phyloP scores from a whole-genome alignment of 2,329 filamentous ascomycete species.

The Xylariaceae sp. region DNA sequence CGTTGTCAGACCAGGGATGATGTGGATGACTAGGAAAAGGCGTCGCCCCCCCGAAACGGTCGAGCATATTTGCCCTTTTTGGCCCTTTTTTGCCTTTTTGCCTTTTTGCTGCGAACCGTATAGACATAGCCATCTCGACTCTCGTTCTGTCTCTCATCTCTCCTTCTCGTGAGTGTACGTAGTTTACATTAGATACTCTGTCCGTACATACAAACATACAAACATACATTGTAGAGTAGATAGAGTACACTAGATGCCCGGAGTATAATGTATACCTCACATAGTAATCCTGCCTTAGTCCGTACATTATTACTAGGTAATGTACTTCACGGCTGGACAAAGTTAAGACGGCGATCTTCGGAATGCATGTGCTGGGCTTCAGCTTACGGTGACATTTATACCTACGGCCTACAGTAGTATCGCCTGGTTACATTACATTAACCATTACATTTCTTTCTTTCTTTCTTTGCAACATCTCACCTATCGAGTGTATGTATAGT shows the following conservation, averaged over 20 bases:
- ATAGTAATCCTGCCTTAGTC: not conserved
- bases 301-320: not conserved
- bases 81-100: not conserved
- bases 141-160: no score
- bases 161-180: no score
- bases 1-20: slow-evolving; percentile 12
- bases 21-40: slow-evolving; percentile 11
- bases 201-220: no score
- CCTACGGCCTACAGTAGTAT: not conserved
- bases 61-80: not conserved
- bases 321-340: not conserved
- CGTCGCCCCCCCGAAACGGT: slow-evolving; percentile 13
- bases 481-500: no score
- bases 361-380: not conserved
- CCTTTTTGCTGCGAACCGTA: no score
- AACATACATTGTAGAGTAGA: no score
- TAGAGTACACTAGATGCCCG: no score
- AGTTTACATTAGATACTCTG: no score
- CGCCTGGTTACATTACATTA: not conserved
- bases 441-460: not conserved
- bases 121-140: no score
- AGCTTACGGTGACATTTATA: not conserved
- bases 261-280: no score
- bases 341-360: not conserved
- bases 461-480: no score